phyloP scores from a whole-genome alignment of 2,329 filamentous ascomycete species.

The Taxawa tesnikishii region DNA sequence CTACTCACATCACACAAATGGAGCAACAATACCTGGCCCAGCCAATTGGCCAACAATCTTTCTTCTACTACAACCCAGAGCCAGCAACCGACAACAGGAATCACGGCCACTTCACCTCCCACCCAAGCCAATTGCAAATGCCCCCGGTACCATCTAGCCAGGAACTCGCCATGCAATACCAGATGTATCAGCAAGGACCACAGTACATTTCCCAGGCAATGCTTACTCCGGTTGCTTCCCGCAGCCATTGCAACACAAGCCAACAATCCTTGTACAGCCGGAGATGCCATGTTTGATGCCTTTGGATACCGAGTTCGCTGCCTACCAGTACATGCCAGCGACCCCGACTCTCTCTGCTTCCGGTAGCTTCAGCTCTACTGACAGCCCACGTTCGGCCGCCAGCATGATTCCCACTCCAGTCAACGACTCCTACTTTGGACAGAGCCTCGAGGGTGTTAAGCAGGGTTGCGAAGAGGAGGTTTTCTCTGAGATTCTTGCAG shows the following conservation, averaged over 20 bases:
- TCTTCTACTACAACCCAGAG: conserved; percentile 81
- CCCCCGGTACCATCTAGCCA: conserved; percentile 32
- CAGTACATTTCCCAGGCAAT: conserved; percentile 47
- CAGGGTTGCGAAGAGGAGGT: conserved; percentile 58
- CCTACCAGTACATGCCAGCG: conserved; percentile 62
- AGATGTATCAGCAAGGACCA: conserved; percentile 31
- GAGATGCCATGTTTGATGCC: conserved; percentile 42
- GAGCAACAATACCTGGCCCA: conserved; percentile 20
- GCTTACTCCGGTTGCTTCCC: conserved; percentile 66
- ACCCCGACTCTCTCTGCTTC: conserved; percentile 80
- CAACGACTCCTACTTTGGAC: conserved; percentile 66
- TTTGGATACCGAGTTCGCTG: conserved; percentile 62
- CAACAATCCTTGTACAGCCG: conserved; percentile 54
- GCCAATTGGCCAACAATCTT: conserved; percentile 55
- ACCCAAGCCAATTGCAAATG: conserved; percentile 27
- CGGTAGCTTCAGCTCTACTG: conserved; percentile 72
- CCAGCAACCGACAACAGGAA: conserved; percentile 59
- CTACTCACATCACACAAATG: conserved; percentile 17
- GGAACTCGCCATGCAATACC: conserved; percentile 18
- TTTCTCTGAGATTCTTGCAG: conserved; percentile 56
- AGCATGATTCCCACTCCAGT: conserved; percentile 73
- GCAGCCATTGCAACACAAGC: conserved; percentile 64
- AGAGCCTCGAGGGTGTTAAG: conserved; percentile 56
- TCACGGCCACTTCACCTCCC: conserved; percentile 63
- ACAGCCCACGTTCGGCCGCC: conserved; percentile 67